Evolutionary conservation across 768 basidiomycete genomes (phyloP).

Genomic region (Lentinula sp.): DNA sequence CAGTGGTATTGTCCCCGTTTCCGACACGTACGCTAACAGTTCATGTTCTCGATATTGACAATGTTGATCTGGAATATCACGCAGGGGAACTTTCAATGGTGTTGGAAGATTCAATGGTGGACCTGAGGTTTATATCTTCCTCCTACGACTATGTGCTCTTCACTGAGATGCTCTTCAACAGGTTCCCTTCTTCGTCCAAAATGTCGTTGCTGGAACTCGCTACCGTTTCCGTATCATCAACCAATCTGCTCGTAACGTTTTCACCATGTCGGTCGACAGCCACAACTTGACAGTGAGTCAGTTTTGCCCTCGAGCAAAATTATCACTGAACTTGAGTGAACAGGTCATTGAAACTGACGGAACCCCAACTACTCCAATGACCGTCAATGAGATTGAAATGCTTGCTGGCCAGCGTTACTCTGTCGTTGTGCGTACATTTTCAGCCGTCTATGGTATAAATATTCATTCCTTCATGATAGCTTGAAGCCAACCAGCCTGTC

Average conservation of each 20-base stretch:
- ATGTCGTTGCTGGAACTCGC: slow-evolving; percentile 27
- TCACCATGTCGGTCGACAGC: slow-evolving; percentile 30
- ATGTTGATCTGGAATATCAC: not conserved
- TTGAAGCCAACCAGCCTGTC: slow-evolving; percentile 34
- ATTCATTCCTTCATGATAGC: not conserved
- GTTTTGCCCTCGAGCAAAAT: slow-evolving; percentile 11
- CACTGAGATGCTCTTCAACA: slow-evolving; percentile 24
- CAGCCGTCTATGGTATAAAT: no score
- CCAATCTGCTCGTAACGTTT: slow-evolving; percentile 27
- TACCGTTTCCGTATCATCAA: slow-evolving; percentile 46
- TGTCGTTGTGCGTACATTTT: slow-evolving; percentile 8
- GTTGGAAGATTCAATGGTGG: slow-evolving; percentile 29
- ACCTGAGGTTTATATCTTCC: slow-evolving; percentile 23
- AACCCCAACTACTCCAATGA: slow-evolving; percentile 15
- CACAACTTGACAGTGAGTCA: slow-evolving; percentile 29
- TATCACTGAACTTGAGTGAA: not conserved
- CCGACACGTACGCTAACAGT: slow-evolving; percentile 31
- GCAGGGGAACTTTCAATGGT: not conserved
- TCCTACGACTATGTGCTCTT: not conserved
- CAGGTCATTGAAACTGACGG: slow-evolving; percentile 37
- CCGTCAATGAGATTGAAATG: not conserved
- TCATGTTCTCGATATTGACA: not conserved
- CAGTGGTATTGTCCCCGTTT: slow-evolving; percentile 22
- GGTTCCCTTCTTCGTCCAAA: slow-evolving; percentile 28
- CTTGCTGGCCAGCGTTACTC: slow-evolving; percentile 17